Base-by-base conservation (phyloP, 495 filamentous ascomycete species). In the Penicillium soppii region DNA sequence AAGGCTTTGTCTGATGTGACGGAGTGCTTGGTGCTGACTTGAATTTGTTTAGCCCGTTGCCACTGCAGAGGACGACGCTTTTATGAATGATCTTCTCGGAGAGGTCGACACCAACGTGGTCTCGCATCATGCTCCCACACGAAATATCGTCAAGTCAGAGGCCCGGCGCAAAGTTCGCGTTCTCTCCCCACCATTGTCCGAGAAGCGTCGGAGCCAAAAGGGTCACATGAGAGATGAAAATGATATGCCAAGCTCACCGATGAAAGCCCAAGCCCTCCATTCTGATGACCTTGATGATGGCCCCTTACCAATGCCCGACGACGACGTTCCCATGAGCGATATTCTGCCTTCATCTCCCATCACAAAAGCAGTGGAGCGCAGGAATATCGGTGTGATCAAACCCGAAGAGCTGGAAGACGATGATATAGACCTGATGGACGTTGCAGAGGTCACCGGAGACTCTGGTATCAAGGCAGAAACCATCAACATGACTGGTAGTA, bases 41-140 rank as follows among this genome's bases (percentile, higher is more conserved):
- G 27, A 17, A 5, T 4, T 38, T 7, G 9, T 40, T 20, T 52
- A 77, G 74, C 71, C 71, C 2, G 67, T 67, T 54, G 77, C 74
- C 37, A 96, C 90, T 5, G 86, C 88, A 56, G 91, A 92, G 44
- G 91, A 97, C 58, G 85, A 88, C 52, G 85, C 83, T 49, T 97
- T 96, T 64, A 80, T 98, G 71, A 81, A 80, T 3, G 84, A 87
- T 59, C 78, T 98, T 5, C 81, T 98, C 4, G 90, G 85, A 53
- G 90, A 97, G 69, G 88, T 98, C 33, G 90, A 97, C 67, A 82
- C 80, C 45, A 95, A 95, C 59, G 72, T 87, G 22, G 80, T 83
- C n/a, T 78, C 78, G 26, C 78, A 80, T 7, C 63, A 70, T 16
- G 66, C 73, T 6, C 78, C 79, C 26, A 69, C 84, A 17, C 77